Conservation (phyloP, 2,329 filamentous ascomycete species). For the Xylaria sp. region DNA sequence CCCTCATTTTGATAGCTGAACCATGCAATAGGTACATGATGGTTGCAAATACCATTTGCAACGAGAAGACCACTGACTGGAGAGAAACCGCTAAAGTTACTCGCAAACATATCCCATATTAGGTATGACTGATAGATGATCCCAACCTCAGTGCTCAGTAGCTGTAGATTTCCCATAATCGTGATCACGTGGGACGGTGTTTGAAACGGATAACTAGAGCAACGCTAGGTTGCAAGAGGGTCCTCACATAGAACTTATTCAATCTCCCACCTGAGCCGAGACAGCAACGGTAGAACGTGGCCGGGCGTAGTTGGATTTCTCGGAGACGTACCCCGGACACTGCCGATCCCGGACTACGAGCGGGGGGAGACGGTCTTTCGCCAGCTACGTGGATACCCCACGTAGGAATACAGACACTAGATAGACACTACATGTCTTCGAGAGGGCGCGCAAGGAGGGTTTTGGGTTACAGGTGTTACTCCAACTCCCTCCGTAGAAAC, state of each 20-base stretch:
- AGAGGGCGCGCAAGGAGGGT: slow-evolving; percentile 12
- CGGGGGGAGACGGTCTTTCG: slow-evolving; percentile 32
- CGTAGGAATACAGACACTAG: slow-evolving; percentile 4
- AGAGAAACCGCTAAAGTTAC: not conserved
- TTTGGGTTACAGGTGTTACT: slow-evolving; percentile 3
- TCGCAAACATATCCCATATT: not conserved
- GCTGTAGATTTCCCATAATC: not conserved
- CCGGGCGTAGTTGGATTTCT: not conserved
- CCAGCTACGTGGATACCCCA: slow-evolving; percentile 13
- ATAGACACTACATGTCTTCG: slow-evolving; percentile 9
- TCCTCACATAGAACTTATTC: not conserved
- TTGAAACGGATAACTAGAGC: not conserved
- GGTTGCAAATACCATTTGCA: not conserved
- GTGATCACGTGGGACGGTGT: too few species aligned
- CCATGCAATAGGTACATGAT: too few species aligned
- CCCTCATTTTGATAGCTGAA: too few species aligned
- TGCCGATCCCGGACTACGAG: slow-evolving; percentile 34
- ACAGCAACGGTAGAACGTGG: not conserved
- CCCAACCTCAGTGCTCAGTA: not conserved
- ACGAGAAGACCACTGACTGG: not conserved
- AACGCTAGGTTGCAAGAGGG: not conserved
- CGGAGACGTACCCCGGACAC: not conserved
- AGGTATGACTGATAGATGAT: not conserved
- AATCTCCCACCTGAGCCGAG: not conserved
- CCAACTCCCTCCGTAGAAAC: not conserved